A percentile compares a stretch with the other conserved stretches of the same genome.
Evolutionary conservation across 306 rosid species (phyloP).

Genomic region (Nissolia schottii): DNA sequence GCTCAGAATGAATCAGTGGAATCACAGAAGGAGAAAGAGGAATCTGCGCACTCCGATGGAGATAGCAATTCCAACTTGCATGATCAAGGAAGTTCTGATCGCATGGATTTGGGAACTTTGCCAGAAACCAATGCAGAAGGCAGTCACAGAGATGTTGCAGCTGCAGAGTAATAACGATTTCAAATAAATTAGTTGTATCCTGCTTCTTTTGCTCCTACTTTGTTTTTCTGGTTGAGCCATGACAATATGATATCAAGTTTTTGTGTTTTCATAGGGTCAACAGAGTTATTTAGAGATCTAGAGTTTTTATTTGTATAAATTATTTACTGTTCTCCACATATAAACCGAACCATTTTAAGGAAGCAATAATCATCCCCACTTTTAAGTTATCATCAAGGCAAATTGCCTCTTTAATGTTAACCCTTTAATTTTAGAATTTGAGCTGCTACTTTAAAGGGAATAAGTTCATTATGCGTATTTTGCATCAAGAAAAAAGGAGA

Average conservation of each 20-base stretch:
- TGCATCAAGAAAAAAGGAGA: neutral
- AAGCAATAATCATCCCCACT: neutral
- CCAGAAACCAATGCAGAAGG: conserved; percentile 52
- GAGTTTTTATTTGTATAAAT: conserved; percentile 23
- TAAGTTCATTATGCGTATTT: neutral
- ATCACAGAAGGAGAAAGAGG: conserved; percentile 40
- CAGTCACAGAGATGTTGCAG: conserved; percentile 33
- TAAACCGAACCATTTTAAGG: neutral
- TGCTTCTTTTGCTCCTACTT: conserved; percentile 19
- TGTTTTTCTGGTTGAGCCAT: neutral
- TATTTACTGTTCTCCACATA: conserved; percentile 19
- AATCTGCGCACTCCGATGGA: conserved; percentile 21
- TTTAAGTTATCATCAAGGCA: neutral
- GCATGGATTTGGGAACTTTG: conserved; percentile 59
- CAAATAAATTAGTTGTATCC: conserved; percentile 17
- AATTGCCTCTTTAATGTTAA: neutral
- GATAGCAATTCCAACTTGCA: conserved; percentile 23
- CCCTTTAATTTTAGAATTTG: neutral
- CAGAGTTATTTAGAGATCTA: conserved; percentile 8
- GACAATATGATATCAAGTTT: conserved; percentile 23
- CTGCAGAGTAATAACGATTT: conserved; percentile 46
- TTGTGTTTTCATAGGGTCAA: neutral
- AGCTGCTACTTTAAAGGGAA: neutral
- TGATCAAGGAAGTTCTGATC: conserved; percentile 39
- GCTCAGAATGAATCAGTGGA: conserved; percentile 39